phyloP scores from a whole-genome alignment of 129 eudicot genomes.

The Solidago caesia region DNA sequence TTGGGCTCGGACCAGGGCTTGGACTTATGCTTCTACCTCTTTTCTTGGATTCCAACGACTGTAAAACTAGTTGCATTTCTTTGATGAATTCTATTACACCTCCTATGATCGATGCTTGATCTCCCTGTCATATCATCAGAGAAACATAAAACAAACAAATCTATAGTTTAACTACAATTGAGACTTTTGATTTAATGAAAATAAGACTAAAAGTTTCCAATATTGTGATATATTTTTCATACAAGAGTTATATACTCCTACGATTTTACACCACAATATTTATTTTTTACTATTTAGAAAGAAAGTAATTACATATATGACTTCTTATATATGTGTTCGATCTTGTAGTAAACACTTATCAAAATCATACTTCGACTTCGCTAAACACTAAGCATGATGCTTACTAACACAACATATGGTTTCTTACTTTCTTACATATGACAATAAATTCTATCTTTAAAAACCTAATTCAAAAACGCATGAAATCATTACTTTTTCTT shows the following conservation, averaged over 20 bases:
- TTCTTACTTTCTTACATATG: no score
- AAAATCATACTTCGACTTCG: no score
- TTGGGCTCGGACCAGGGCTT: conserved; percentile 71
- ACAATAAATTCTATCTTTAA: no score
- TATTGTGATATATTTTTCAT: no score
- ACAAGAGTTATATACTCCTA: no score
- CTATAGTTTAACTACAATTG: neutral
- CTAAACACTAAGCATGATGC: no score
- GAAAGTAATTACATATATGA: neutral
- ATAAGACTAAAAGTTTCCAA: neutral
- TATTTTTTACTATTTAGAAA: no score
- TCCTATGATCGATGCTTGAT: conserved; percentile 97
- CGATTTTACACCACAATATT: no score
- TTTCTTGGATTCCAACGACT: conserved; percentile 87
- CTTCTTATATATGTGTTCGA: neutral
- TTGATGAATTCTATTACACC: conserved; percentile 96
- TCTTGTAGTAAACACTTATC: no score
- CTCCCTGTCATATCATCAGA: conserved; percentile 52
- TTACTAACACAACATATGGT: no score
- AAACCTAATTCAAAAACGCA: no score
- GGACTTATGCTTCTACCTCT: conserved; percentile 88
- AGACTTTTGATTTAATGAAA: neutral
- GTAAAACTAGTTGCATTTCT: conserved; percentile 85
- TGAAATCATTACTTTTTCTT: no score
- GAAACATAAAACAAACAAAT: neutral